phyloP scores from a whole-genome alignment of 441 rosid genomes.

The Sinapis alba region DNA sequence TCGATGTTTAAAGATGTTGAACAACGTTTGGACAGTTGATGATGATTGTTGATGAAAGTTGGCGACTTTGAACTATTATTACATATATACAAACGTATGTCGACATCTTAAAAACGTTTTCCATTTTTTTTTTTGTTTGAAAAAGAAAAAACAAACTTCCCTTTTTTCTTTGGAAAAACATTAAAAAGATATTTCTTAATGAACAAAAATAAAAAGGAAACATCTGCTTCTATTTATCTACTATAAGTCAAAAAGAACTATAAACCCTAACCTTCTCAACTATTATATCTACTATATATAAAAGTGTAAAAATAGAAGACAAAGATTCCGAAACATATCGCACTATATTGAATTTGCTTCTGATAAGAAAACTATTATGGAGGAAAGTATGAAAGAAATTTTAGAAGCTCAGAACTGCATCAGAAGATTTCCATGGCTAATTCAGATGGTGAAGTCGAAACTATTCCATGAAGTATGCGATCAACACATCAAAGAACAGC shows the following conservation, averaged over 20 bases:
- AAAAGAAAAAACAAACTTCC: not conserved
- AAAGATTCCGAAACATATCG: not conserved
- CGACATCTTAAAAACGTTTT: not conserved
- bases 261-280: not conserved
- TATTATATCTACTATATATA: not conserved
- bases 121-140: not conserved
- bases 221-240: not conserved
- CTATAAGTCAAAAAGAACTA: not conserved
- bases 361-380: not conserved
- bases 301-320: not conserved
- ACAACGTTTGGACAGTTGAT: not conserved
- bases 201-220: not conserved
- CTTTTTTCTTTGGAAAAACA: no score
- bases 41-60: not conserved
- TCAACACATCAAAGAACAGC: not conserved
- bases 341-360: not conserved
- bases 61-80: not conserved
- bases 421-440: conserved; percentile 25
- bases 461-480: conserved; percentile 20
- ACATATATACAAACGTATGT: not conserved
- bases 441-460: conserved; percentile 25
- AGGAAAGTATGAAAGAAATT: not conserved
- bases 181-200: no score
- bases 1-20: not conserved
- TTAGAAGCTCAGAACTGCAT: conserved; percentile 7